These are phyloP conservation scores for Chaetomium sp. DNA, from an alignment of 2,329 filamentous ascomycete species.

Conservation along the genomic window DNA sequence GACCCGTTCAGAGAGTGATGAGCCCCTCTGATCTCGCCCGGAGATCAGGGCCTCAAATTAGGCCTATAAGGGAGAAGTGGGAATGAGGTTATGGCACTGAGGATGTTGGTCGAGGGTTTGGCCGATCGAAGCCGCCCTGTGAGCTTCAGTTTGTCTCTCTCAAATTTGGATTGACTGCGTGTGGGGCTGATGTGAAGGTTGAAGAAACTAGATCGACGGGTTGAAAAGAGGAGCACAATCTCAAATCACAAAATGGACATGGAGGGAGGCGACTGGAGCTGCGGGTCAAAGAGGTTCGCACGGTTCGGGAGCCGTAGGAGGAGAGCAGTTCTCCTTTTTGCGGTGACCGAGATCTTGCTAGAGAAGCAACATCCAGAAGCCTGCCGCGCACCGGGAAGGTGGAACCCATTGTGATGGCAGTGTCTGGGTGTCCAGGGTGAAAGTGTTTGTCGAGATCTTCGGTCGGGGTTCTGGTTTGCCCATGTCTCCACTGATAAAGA, in stretches of 20 bases:
- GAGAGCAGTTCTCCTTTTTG: conserved; percentile 3
- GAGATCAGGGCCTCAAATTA: conserved; percentile 7
- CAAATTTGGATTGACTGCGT: conserved; percentile 15
- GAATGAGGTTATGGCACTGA: neutral
- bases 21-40: conserved; percentile 7
- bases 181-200: conserved; percentile 1
- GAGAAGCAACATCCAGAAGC: conserved; percentile 16
- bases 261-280: neutral
- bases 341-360: conserved; percentile 10
- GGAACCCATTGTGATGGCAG: conserved; percentile 10
- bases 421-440: conserved; percentile 7
- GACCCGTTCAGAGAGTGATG: neutral
- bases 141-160: neutral
- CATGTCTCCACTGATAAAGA: neutral
- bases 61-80: neutral
- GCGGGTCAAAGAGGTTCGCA: neutral
- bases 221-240: conserved; percentile 1
- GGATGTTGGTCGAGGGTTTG: neutral
- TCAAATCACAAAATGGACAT: neutral
- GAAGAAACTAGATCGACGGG: conserved; percentile 2
- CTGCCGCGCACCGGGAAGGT: conserved; percentile 3
- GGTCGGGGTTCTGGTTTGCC: neutral
- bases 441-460: conserved; percentile 11
- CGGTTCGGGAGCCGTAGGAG: neutral
- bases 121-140: no score